Evolutionary conservation across 2,329 filamentous ascomycete species (phyloP), one percentile per base, ranked within the genome.

Genomic region (Tolypocladium album): DNA sequence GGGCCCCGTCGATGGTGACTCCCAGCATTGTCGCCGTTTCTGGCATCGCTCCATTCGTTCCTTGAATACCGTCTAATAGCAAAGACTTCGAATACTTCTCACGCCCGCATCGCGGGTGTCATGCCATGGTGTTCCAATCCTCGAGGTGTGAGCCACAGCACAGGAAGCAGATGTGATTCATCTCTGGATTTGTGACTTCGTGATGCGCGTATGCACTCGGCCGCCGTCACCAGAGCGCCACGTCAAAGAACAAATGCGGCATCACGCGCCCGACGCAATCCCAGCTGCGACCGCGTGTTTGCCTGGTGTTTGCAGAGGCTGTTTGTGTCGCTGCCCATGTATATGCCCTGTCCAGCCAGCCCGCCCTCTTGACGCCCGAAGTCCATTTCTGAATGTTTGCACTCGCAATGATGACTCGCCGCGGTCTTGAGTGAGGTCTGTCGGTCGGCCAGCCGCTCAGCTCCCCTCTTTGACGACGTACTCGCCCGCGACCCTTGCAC

Each of bases 401-500:
- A n/a, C 31, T 36, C 50, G 50, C 5, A 22, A 53, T 36, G 50
- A 20, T 22, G 1, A 2, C 13, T 15, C 50, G 20, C 20, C 31
- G 22, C 20, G 20, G 9, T 11, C 43, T 4, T 22, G 27, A 31
- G 27, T 5, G 27, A 31, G 27, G 27, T 31, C 27, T 3, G 27
- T 31, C 5, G 27, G 27, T n/a, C n/a, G 6, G 20, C 1, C 55
- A 17, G 38, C 34, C 36, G 9, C 13, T 68, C 65, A 71, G 60
- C 67, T 64, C 22, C 68, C 67, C 40, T 69, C 67, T 34, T 68
- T 68, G 31, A 81, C 74, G 9, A 83, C 82, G 69, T 86, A 86
- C 64, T 82, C 78, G 20, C 80, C 82, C 27, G 83, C 85, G 20
- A 81, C 78, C 62, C 81, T 76, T 60, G 85, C 85, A 70, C 84